Evolutionary conservation across 2,329 filamentous ascomycete genomes (phyloP), one percentile per base, ranked within the genome.

Genomic region (Annulohypoxylon truncatum): DNA sequence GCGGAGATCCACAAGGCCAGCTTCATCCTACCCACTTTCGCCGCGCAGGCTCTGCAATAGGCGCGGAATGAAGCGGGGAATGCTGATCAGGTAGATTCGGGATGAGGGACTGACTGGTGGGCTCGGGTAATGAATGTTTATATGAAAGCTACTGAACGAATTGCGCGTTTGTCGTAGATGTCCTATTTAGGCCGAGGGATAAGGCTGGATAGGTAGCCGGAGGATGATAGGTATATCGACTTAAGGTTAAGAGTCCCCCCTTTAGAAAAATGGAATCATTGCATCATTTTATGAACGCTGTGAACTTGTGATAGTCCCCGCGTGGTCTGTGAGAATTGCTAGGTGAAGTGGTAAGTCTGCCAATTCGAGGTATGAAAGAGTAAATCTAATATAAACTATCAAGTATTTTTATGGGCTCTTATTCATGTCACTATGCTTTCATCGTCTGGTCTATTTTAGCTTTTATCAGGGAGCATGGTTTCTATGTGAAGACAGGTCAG

Each of bases 11-110:
- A 99, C 87, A 91, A 94, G 85, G 95, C 96, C 68, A 90, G 90
- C 80, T 99, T 98, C 81, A 82, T 98, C 69, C 86, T 99, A 79
- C 96, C 96, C 68, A 97, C 89, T 79, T 99, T 98, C 80, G 95
- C 95, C 64, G 89, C 93, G 80, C 91, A 95, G 87, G 88, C 87
- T 61, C 82, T 90, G 72, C 78, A 88, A 81, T 89, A 85, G 77
- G 60, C 15, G 46, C n/a, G n/a, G n/a, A n/a, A n/a, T n/a, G n/a
- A n/a, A n/a, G 24, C 20, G 18, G 35, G 35, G n/a, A 15, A 20
- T 40, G 15, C 7, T 26, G 28, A 20, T n/a, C 33, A 28, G 31
- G n/a, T 13, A 28, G 12, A 28, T 29, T 38, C 20, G n/a, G n/a
- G n/a, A 38, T 15, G n/a, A 18, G 13, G n/a, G 7, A 15, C n/a